A percentile compares a stretch with the other conserved stretches of the same genome.
phyloP scores from a whole-genome alignment of 495 filamentous ascomycete species.

The Baudoinia panamericana region DNA sequence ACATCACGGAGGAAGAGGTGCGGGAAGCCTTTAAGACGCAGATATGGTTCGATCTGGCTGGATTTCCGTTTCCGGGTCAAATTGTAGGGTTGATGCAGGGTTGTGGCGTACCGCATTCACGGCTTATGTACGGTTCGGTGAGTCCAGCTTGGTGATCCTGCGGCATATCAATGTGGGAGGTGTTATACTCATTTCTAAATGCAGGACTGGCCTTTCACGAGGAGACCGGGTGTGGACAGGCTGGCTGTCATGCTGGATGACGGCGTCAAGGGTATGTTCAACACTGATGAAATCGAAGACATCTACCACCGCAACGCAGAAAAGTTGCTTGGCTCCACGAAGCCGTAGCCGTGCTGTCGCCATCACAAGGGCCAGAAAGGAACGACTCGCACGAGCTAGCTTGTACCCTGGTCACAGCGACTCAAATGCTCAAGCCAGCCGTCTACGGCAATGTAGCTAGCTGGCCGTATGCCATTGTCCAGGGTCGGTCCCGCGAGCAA shows the following conservation, averaged over 20 bases:
- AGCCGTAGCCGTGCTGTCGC: too few species aligned
- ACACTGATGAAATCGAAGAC: constrained; percentile 19
- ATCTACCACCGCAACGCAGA: constrained; percentile 26
- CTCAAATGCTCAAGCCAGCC: too few species aligned
- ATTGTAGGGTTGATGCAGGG: constrained; percentile 20
- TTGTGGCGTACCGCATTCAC: constrained; percentile 22
- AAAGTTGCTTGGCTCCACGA: too few species aligned
- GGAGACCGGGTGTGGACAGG: constrained; percentile 5
- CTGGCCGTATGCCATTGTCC: too few species aligned
- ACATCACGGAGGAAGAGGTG: constrained; percentile 3
- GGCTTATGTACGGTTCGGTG: constrained; percentile 41
- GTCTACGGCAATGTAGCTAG: too few species aligned
- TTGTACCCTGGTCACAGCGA: too few species aligned
- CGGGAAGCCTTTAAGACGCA: constrained; percentile 28
- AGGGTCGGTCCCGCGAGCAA: too few species aligned
- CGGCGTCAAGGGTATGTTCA: constrained; percentile 23
- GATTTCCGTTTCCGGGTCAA: constrained; percentile 33
- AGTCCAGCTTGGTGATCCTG: too few species aligned
- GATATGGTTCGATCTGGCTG: constrained; percentile 35
- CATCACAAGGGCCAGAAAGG: too few species aligned
- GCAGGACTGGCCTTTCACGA: constrained; percentile 26
- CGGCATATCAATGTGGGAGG: background rate
- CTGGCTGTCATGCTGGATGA: constrained; percentile 23
- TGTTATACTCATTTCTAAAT: too few species aligned
- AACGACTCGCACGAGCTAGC: too few species aligned